These are phyloP conservation scores for Trypanosoma avium DNA, from an alignment of 208 protist species.

Conservation along the genomic window DNA sequence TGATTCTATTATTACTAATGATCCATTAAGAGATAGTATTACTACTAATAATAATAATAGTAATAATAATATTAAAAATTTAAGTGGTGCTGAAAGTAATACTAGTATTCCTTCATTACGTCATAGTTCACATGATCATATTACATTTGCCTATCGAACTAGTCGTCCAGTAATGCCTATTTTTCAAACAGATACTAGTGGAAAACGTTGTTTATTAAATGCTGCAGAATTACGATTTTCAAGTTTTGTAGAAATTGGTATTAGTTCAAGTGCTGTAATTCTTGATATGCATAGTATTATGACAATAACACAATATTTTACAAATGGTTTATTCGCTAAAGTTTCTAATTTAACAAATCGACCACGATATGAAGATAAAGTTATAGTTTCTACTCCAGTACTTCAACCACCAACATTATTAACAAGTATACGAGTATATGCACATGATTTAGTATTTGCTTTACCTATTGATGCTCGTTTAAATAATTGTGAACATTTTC, in stretches of 20 bases:
- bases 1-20: background rate
- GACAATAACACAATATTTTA: slow-evolving; percentile 74
- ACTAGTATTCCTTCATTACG: background rate
- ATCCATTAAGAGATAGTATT: background rate
- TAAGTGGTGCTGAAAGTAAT: no score
- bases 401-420: slow-evolving; percentile 56
- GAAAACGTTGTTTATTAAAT: slow-evolving; percentile 62
- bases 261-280: slow-evolving; percentile 59
- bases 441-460: slow-evolving; percentile 53
- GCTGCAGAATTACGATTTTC: slow-evolving; percentile 76
- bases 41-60: background rate
- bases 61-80: background rate
- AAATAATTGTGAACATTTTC: slow-evolving; percentile 37
- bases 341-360: slow-evolving; percentile 48
- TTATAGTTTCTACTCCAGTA: slow-evolving; percentile 21
- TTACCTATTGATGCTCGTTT: slow-evolving; percentile 68
- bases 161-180: slow-evolving; percentile 76
- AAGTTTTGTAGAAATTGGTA: slow-evolving; percentile 60
- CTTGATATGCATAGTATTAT: slow-evolving; percentile 75
- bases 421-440: slow-evolving; percentile 67
- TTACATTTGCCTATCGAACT: slow-evolving; percentile 69
- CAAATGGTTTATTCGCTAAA: slow-evolving; percentile 61
- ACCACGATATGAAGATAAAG: slow-evolving; percentile 75
- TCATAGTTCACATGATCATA: slow-evolving; percentile 29
- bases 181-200: slow-evolving; percentile 49